phyloP scores from a whole-genome alignment of 2,329 filamentous ascomycete species.

The Fusarium chuoi region DNA sequence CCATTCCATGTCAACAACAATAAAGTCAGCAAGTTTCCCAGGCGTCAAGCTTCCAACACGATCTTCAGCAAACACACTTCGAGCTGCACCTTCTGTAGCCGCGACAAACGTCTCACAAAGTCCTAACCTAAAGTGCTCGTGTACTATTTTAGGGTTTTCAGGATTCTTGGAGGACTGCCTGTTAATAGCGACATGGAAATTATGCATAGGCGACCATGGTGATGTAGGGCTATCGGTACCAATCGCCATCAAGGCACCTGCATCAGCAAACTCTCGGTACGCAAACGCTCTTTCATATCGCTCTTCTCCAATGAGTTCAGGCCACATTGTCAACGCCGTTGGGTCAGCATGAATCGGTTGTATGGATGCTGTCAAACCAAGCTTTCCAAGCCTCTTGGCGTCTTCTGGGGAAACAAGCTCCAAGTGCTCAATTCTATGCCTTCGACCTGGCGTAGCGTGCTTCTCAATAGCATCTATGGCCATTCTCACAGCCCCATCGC shows the following conservation, averaged over 20 bases:
- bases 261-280: conserved; percentile 66
- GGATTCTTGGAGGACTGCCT: conserved; percentile 62
- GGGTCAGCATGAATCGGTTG: conserved; percentile 67
- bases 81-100: conserved; percentile 62
- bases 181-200: conserved; percentile 67
- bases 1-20: conserved; percentile 58
- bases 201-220: conserved; percentile 61
- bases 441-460: conserved; percentile 52
- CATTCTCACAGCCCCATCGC: conserved; percentile 66
- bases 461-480: conserved; percentile 64
- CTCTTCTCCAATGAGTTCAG: conserved; percentile 60
- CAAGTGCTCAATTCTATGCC: conserved; percentile 71
- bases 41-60: conserved; percentile 59
- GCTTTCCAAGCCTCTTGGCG: conserved; percentile 62
- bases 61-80: conserved; percentile 60
- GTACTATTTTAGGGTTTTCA: conserved; percentile 53
- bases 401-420: conserved; percentile 66
- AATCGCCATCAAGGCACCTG: conserved; percentile 62
- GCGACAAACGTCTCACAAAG: conserved; percentile 62
- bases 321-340: conserved; percentile 68
- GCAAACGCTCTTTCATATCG: conserved; percentile 67
- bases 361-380: conserved; percentile 67
- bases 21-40: conserved; percentile 66
- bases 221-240: conserved; percentile 68
- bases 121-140: conserved; percentile 61